phyloP scores from a whole-genome alignment of 192 early-diverging fungal species.

The Coemansia sp. region DNA sequence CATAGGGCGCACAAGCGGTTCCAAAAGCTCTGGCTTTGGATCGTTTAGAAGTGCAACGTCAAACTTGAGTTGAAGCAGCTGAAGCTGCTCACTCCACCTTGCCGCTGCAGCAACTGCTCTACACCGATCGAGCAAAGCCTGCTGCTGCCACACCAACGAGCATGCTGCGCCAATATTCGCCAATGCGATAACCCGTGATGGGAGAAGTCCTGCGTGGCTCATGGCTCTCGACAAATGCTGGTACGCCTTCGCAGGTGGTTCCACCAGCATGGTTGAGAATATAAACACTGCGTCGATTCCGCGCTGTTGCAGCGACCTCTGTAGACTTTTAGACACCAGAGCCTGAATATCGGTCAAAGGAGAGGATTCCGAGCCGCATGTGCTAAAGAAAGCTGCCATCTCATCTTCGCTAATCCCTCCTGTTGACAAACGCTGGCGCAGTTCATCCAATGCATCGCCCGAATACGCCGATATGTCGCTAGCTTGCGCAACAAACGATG shows the following conservation, averaged over 20 bases:
- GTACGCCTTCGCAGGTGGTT: constrained; percentile 27
- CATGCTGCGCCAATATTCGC: constrained; percentile 62
- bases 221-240: constrained; percentile 44
- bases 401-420: constrained; percentile 39
- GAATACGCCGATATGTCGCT: constrained; percentile 4
- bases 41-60: constrained; percentile 58
- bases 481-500: constrained; percentile 24
- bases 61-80: constrained; percentile 63
- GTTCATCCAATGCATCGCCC: constrained; percentile 10
- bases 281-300: constrained; percentile 45
- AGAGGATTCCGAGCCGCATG: neutral
- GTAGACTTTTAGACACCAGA: constrained; percentile 27
- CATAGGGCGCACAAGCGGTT: constrained; percentile 60
- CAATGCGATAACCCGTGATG: constrained; percentile 44
- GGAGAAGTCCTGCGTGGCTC: constrained; percentile 41
- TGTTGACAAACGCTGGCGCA: constrained; percentile 24
- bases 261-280: constrained; percentile 41
- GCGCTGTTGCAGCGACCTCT: constrained; percentile 42
- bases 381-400: constrained; percentile 15
- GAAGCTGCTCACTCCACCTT: constrained; percentile 68
- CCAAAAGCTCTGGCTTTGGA: constrained; percentile 56
- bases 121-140: constrained; percentile 63
- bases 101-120: constrained; percentile 62
- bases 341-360: constrained; percentile 3
- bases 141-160: constrained; percentile 68